Evolutionary conservation across 805 yeast genomes (phyloP), one percentile per base, ranked within the genome.

Genomic region (Saccharomycopsis schoenii): DNA sequence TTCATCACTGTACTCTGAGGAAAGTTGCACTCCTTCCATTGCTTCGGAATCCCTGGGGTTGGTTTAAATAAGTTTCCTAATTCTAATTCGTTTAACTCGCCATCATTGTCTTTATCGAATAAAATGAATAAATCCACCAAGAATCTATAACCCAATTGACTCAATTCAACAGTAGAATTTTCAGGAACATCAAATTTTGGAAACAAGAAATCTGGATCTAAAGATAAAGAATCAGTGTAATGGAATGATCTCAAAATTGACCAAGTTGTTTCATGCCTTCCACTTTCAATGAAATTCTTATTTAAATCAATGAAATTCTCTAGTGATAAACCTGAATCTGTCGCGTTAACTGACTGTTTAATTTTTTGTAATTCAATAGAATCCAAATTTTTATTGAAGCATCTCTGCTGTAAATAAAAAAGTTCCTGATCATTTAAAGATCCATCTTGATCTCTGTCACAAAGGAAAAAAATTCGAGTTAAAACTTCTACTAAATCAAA

Each of bases 261-360:
- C 99, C 99, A 94, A 0, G 90, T 86, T 0, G 98, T 94, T 70
- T 94, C 99, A 71, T 94, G 98, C 39, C 98, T 77, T 0, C 99
- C 99, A 42, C 83, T 82, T 66, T 90, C 96, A 0, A 96, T 96
- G 70, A 88, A 94, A 29, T 89, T 73, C 68, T 86, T 88, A 72
- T 89, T 91, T 59, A 94, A 74, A 0, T 83, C 74, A 2, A 94
- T 73, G 68, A 94, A 94, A 0, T 96, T 98, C 55, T 81, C 83
- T 58, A 78, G 80, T 0, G 89, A 81, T 1, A 93, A 75, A 0
- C 96, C 96, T 57, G 71, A 73, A 10, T 55, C 43, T 3, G 52
- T 54, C 34, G 58, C 51, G 36, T 69, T 68, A 0, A 77, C 66
- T 1, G 76, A 72, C 36, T 71, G 67, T 62, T 77, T 79, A 4